Percentiles rank a stretch among this genome's conserved stretches.
phyloP scores from a whole-genome alignment of 805 yeast species.

The Zygoascus ofunaensis region DNA sequence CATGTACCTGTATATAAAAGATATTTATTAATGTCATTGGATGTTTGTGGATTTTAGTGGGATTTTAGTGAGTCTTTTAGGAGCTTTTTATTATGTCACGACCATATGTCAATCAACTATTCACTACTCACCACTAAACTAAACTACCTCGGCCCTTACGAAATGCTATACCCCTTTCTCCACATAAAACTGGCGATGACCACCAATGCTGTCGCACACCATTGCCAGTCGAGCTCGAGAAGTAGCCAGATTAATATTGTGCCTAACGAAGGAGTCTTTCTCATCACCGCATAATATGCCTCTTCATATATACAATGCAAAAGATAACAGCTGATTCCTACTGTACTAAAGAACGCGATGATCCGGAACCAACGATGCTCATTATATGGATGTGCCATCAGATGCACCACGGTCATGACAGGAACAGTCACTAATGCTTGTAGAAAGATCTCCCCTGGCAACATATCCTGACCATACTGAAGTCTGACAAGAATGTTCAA shows the following conservation, averaged over 20 bases:
- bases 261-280: slow-evolving; percentile 33
- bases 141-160: no score
- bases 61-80: no score
- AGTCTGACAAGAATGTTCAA: slow-evolving; percentile 29
- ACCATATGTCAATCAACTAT: background rate
- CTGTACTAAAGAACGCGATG: slow-evolving; percentile 17
- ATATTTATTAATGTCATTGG: no score
- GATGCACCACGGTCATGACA: slow-evolving; percentile 23
- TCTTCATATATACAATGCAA: slow-evolving; percentile 27
- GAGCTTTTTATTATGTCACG: no score
- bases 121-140: no score
- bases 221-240: slow-evolving; percentile 32
- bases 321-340: slow-evolving; percentile 28
- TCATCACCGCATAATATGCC: slow-evolving; percentile 33
- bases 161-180: slow-evolving; percentile 13
- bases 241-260: slow-evolving; percentile 34
- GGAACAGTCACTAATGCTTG: slow-evolving; percentile 25
- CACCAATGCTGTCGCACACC: slow-evolving; percentile 22
- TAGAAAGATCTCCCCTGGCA: slow-evolving; percentile 9
- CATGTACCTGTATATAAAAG: no score
- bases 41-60: no score
- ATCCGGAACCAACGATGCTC: slow-evolving; percentile 16
- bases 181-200: slow-evolving; percentile 22
- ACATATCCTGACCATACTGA: slow-evolving; percentile 25
- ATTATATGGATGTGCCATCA: slow-evolving; percentile 22